Base-by-base conservation (phyloP, 139 green algal genomes). In the Diplosphaera chodatii region DNA sequence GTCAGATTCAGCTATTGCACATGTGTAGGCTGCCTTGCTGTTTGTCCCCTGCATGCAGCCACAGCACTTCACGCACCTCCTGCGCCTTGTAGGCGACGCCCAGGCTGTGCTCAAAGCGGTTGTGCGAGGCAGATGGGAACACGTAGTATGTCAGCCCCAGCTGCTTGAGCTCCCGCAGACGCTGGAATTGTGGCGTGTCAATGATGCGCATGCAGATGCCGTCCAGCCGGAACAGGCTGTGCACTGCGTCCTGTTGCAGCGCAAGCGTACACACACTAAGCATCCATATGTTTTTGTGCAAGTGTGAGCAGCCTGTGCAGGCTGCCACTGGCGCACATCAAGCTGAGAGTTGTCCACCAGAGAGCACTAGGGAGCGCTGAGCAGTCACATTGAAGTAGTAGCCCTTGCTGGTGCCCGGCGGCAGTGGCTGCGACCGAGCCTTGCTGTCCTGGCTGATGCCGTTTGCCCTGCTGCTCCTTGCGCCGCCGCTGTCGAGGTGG, bases 101-200 rank as follows among this genome's bases (percentile, higher is more conserved):
- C 27, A 98, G 70, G 22, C 78, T 91, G 83, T 97, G 93, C 78
- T 96, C 31, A 67, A 91, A 92, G 59, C 92, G 85, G 67, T 81
- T 91, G 81, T 97, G 92, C n/a, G 71, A 79, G 15, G 92, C 92
- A n/a, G 79, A 79, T 0, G 85, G 88, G 75, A 90, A 97, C 13
- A 96, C 73, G 75, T 82, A 76, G 74, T 80, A 80, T 41, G 77
- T 71, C 34, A 66, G 30, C 4, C 65, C 73, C 30, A 97, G 86
- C 79, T 97, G 92, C 74, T 95, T 92, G 16, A 97, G 79, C 34
- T 91, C 67, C 32, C 89, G 72, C 41, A 97, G 74, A 3, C 92
- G 70, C 80, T 97, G 92, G 68, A 96, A 94, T 59, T 95, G 77
- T 1, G 82, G 74, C 6, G 91, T 91, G 83, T 97, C 92, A 18